These are phyloP conservation scores for Gynostemma pentaphyllum DNA, from an alignment of 306 rosid species.

Conservation along the genomic window DNA sequence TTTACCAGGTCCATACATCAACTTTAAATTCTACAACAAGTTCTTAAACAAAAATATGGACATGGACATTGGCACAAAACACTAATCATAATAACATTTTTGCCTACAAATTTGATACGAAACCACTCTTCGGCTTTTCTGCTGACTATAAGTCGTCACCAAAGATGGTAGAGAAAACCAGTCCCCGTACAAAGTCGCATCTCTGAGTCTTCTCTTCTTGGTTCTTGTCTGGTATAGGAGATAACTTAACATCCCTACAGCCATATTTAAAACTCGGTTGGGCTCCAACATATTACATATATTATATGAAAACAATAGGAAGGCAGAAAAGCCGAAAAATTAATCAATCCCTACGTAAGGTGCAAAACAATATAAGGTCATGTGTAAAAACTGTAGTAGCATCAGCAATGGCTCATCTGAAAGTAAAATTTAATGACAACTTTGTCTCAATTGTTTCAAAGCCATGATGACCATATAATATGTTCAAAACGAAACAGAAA, in stretches of 20 bases:
- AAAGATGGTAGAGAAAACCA: constrained; percentile 40
- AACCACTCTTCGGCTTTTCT: not conserved
- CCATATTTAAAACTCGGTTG: not conserved
- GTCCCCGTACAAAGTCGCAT: constrained; percentile 45
- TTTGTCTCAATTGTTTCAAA: not conserved
- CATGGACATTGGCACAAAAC: constrained; percentile 3
- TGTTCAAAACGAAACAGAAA: not conserved
- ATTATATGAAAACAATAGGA: not conserved
- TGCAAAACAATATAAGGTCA: not conserved
- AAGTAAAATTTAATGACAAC: not conserved
- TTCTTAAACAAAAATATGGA: not conserved
- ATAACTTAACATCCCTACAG: constrained; percentile 31
- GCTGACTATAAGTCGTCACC: constrained; percentile 28
- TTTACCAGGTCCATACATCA: not conserved
- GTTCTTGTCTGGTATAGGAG: constrained; percentile 38
- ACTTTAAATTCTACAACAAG: not conserved
- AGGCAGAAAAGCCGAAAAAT: not conserved
- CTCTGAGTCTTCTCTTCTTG: constrained; percentile 39
- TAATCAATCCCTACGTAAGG: not conserved
- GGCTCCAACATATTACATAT: not conserved
- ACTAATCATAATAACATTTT: not conserved
- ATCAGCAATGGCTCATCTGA: not conserved
- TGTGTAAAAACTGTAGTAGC: not conserved
- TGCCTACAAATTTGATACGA: not conserved
- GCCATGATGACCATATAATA: not conserved